Evolutionary conservation across 2,329 filamentous ascomycete species (phyloP).

Genomic region (Fusarium sp.): DNA sequence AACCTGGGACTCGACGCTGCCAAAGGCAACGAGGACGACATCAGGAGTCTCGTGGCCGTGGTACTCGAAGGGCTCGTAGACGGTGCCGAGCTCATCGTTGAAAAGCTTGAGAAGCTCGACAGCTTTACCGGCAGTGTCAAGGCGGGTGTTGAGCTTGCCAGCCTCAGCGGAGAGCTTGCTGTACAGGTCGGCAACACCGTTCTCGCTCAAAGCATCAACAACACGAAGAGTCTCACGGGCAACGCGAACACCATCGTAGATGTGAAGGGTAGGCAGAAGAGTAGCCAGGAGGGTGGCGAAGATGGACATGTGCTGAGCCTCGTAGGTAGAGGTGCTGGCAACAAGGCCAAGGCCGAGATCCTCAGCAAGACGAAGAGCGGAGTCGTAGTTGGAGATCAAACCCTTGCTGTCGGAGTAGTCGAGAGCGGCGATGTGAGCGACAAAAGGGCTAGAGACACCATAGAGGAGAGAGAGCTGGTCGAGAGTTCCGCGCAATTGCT

Average conservation of each 20-base stretch:
- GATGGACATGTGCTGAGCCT: conserved; percentile 95
- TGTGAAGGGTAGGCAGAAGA: conserved; percentile 84
- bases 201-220: conserved; percentile 82
- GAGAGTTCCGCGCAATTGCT: conserved; percentile 82
- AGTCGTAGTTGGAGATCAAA: conserved; percentile 88
- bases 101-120: conserved; percentile 77
- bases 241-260: conserved; percentile 88
- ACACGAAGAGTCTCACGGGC: conserved; percentile 85
- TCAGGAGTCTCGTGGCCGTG: conserved; percentile 83
- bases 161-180: conserved; percentile 72
- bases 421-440: conserved; percentile 90
- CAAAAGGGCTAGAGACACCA: conserved; percentile 90
- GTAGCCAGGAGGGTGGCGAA: conserved; percentile 84
- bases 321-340: conserved; percentile 86
- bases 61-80: conserved; percentile 95
- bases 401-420: conserved; percentile 80
- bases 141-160: conserved; percentile 74
- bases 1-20: conserved; percentile 89
- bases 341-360: conserved; percentile 91
- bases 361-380: conserved; percentile 83
- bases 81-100: conserved; percentile 92
- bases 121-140: conserved; percentile 79
- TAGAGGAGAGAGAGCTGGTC: conserved; percentile 95
- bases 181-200: conserved; percentile 76
- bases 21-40: conserved; percentile 90